Evolutionary conservation across 208 protist genomes (phyloP), one percentile per base, ranked within the genome.

Genomic region (Phytomonas sp.): DNA sequence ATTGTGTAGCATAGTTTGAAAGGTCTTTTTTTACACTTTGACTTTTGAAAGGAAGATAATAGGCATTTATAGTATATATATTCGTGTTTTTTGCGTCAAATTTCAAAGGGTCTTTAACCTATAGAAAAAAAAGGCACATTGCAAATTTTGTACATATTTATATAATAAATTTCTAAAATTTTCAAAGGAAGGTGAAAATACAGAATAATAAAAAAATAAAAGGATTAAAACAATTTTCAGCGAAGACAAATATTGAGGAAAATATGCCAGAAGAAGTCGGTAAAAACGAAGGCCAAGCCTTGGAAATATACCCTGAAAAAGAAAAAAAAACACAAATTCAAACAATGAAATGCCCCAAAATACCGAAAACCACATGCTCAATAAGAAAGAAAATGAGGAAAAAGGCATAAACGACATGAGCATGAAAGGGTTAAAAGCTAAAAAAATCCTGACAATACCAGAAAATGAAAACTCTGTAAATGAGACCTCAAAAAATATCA

Each of bases 1-100:
- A 56, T 68, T 52, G 40, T 29, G 14, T 64, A 30, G 29, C 23
- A 68, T 59, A 49, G 19, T 16, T 49, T 49, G 40, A 49, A 49
- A 12, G 36, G 4, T 40, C 36, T 40, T 12, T 40, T 40, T 40
- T 10, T 10, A 10, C 36, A 10, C 36, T 40, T 49, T 19, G 1
- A 49, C 6, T 49, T 49, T 10, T 19, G 14, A 3, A 19, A 49
- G 19, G 19, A 49, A 49, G 19, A 16, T 37, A 37, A 8, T 37
- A 49, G 40, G 40, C 14, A 49, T 49, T 49, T 49, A 49, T 49
- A 49, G 40, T 49, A 19, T 16, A 49, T 19, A 49, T 3, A 49
- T 49, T 49, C 12, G 6, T 19, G 6, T 49, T 10, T 49, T 49
- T 49, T 16, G 6, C 19, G 40, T 49, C 7, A 19, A 16, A 49